phyloP scores from a whole-genome alignment of 2,329 filamentous ascomycete genomes.

The Pestalotiopsis sp. region DNA sequence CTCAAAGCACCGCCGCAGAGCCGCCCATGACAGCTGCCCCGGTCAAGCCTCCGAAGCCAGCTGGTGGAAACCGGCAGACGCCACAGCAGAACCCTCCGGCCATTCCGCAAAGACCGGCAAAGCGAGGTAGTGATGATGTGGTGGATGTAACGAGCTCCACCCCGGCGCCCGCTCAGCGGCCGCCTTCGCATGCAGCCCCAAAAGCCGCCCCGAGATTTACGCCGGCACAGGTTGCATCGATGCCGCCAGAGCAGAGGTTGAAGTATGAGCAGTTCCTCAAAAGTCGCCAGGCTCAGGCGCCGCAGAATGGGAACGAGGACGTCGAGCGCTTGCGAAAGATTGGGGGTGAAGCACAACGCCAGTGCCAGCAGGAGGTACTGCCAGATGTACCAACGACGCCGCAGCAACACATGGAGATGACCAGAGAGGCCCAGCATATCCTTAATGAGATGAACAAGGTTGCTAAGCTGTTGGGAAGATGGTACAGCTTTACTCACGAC shows the following conservation, averaged over 20 bases:
- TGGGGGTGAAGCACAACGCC: slow-evolving; percentile 34
- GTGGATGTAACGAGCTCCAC: slow-evolving; percentile 28
- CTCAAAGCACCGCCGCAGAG: slow-evolving; percentile 23
- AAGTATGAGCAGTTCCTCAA: slow-evolving; percentile 44
- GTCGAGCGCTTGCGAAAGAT: slow-evolving; percentile 34
- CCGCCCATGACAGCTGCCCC: slow-evolving; percentile 21
- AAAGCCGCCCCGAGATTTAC: slow-evolving; percentile 29
- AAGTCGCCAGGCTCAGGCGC: slow-evolving; percentile 22
- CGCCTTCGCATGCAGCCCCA: slow-evolving; percentile 31
- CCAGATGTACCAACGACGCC: slow-evolving; percentile 49
- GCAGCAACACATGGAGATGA: slow-evolving; percentile 47
- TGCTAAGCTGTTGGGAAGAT: slow-evolving; percentile 45
- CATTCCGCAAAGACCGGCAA: slow-evolving; percentile 44
- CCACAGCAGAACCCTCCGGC: slow-evolving; percentile 41
- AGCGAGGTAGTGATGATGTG: slow-evolving; percentile 53
- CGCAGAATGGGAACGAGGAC: slow-evolving; percentile 38
- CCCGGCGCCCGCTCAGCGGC: slow-evolving; percentile 27
- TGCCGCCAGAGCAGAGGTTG: slow-evolving; percentile 48
- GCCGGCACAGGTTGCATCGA: slow-evolving; percentile 41
- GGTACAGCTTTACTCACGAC: slow-evolving; percentile 52
- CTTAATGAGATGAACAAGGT: slow-evolving; percentile 47
- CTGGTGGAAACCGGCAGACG: slow-evolving; percentile 35
- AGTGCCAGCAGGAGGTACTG: slow-evolving; percentile 41
- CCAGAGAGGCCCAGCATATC: slow-evolving; percentile 44
- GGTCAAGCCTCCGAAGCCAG: slow-evolving; percentile 31